Percentiles rank a stretch among this genome's conserved stretches.
These are phyloP conservation scores for Penicillium sclerotigenum DNA, from an alignment of 2,329 filamentous ascomycete genomes.

Conservation along the genomic window DNA sequence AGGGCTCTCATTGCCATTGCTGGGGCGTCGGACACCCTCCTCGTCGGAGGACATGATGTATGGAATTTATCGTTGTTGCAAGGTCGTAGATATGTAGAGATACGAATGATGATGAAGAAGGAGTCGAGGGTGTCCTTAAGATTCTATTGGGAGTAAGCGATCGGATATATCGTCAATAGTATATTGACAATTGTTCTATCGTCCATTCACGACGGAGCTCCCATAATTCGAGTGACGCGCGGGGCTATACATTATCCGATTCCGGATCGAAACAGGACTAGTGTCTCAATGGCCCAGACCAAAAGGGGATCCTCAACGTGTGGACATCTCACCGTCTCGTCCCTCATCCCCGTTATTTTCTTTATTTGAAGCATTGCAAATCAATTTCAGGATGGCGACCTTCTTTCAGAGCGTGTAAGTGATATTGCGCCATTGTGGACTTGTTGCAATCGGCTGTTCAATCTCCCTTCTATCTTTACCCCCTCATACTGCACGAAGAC, in stretches of 20 bases:
- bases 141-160: neutral
- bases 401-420: slow-evolving; percentile 53
- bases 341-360: slow-evolving; percentile 4
- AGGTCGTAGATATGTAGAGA: neutral
- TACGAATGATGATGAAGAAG: neutral
- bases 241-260: neutral
- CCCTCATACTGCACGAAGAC: slow-evolving; percentile 24
- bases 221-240: slow-evolving; percentile 2
- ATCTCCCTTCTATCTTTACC: slow-evolving; percentile 9
- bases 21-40: slow-evolving; percentile 37
- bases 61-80: neutral
- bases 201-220: neutral
- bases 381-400: slow-evolving; percentile 41
- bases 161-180: neutral
- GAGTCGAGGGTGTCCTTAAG: neutral
- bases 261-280: slow-evolving; percentile 13
- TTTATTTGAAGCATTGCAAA: slow-evolving; percentile 9
- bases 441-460: slow-evolving; percentile 1
- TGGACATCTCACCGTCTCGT: slow-evolving; percentile 12
- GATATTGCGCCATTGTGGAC: slow-evolving; percentile 3
- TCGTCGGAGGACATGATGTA: slow-evolving; percentile 40
- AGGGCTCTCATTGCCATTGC: slow-evolving; percentile 26
- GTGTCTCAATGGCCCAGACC: slow-evolving; percentile 13
- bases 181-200: neutral
- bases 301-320: slow-evolving; percentile 16